These are phyloP conservation scores for Solanum hybrid DNA, from an alignment of 305 asterid species.

Conservation along the genomic window DNA sequence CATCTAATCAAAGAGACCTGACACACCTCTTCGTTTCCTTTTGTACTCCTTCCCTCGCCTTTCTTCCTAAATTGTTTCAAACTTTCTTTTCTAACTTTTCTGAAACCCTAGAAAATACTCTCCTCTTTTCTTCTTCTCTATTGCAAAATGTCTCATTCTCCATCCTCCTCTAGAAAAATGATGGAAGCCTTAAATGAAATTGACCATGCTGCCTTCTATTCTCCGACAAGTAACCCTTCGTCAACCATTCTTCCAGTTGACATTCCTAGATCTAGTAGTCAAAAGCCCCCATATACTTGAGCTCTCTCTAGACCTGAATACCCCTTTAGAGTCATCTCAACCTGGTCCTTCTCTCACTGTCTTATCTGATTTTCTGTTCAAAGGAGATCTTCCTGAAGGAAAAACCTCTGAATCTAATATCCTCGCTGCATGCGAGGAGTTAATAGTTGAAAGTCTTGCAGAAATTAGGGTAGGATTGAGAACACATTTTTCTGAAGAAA, in stretches of 20 bases:
- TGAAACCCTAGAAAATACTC: background rate
- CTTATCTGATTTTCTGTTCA: background rate
- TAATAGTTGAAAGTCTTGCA: background rate
- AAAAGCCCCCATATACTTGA: background rate
- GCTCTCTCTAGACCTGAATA: background rate
- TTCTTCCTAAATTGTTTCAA: background rate
- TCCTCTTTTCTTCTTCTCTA: background rate
- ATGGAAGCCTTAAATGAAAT: background rate
- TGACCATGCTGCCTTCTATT: background rate
- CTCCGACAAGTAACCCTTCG: background rate
- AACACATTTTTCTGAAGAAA: background rate
- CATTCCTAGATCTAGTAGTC: background rate
- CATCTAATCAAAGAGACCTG: background rate
- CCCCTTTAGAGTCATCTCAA: background rate
- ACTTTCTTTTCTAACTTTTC: background rate
- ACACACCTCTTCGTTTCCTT: background rate
- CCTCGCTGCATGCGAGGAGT: background rate
- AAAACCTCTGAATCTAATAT: background rate
- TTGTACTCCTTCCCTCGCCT: background rate
- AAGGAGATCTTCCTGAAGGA: background rate
- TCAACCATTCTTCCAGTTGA: background rate
- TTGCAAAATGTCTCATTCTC: background rate
- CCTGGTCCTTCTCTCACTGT: background rate
- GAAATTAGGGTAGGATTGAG: background rate
- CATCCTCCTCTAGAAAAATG: background rate